These are phyloP conservation scores for Rutstroemia sp. DNA, from an alignment of 2,329 filamentous ascomycete genomes.

Conservation along the genomic window DNA sequence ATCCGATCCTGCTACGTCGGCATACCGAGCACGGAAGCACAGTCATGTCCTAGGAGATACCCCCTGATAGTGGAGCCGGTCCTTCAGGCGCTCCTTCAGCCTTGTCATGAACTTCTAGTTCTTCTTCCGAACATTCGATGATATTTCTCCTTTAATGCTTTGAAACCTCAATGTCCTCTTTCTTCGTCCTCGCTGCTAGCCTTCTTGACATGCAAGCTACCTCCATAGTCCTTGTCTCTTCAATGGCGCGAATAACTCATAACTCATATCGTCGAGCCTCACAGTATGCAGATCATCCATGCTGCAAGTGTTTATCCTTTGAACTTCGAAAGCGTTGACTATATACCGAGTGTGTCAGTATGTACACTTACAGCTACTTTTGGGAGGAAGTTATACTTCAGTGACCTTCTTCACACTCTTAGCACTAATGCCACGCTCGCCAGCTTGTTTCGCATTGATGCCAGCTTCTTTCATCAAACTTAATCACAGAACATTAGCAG, in stretches of 20 bases:
- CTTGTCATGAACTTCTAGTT: not conserved
- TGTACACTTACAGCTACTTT: not conserved
- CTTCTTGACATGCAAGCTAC: not conserved
- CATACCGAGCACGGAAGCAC: no score
- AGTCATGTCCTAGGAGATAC: not conserved
- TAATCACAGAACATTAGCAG: no score
- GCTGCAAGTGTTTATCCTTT: conserved; percentile 2
- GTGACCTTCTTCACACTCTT: conserved; percentile 72
- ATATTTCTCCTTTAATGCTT: no score
- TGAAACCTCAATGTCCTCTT: no score
- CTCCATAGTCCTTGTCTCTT: no score
- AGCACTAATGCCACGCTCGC: conserved; percentile 67
- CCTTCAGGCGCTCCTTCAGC: not conserved
- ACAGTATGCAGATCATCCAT: no score
- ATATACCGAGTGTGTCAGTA: not conserved
- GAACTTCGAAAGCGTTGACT: conserved; percentile 6
- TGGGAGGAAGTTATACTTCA: conserved; percentile 44
- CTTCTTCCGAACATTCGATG: no score
- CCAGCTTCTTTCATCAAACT: conserved; percentile 74
- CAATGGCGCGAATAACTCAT: no score
- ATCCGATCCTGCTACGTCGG: no score
- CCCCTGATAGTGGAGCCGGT: not conserved
- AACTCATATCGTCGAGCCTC: no score
- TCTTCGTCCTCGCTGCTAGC: not conserved
- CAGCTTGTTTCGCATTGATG: conserved; percentile 66